These are phyloP conservation scores for Salvia rosmarinus DNA, from an alignment of 257 asterid species.

Conservation along the genomic window DNA sequence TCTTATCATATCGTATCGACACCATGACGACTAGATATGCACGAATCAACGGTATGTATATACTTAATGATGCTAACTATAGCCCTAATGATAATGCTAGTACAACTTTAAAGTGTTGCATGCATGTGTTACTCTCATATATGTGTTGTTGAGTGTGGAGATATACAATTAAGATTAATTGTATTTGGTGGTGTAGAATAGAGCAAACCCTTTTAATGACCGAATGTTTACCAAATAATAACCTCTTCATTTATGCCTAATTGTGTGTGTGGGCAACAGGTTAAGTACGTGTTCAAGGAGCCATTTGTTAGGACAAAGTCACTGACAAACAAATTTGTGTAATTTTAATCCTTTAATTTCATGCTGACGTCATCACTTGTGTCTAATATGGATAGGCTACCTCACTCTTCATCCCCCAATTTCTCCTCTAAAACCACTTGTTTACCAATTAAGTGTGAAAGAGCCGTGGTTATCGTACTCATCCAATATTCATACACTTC, in stretches of 20 bases:
- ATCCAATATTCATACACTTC: constrained; percentile 22
- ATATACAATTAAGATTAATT: neutral
- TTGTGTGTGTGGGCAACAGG: constrained; percentile 18
- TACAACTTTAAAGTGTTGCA: no score
- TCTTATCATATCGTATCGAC: no score
- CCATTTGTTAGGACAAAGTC: constrained; percentile 33
- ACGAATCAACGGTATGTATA: no score
- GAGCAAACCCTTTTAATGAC: neutral
- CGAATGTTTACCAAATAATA: constrained; percentile 14
- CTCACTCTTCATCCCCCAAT: constrained; percentile 26
- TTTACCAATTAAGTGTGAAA: no score
- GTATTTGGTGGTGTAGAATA: neutral
- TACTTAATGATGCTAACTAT: no score
- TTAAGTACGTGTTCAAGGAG: constrained; percentile 34
- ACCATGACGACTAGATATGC: no score
- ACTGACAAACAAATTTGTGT: constrained; percentile 16
- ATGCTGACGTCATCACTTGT: constrained; percentile 29
- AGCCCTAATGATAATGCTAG: no score
- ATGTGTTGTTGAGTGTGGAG: neutral
- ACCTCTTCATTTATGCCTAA: constrained; percentile 29
- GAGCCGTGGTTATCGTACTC: constrained; percentile 1
- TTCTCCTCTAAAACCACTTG: neutral
- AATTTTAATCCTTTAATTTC: constrained; percentile 21
- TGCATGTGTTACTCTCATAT: no score
- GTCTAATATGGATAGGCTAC: constrained; percentile 13